phyloP scores from a whole-genome alignment of 352 stramenopile species.

The Aphanomyces astaci region DNA sequence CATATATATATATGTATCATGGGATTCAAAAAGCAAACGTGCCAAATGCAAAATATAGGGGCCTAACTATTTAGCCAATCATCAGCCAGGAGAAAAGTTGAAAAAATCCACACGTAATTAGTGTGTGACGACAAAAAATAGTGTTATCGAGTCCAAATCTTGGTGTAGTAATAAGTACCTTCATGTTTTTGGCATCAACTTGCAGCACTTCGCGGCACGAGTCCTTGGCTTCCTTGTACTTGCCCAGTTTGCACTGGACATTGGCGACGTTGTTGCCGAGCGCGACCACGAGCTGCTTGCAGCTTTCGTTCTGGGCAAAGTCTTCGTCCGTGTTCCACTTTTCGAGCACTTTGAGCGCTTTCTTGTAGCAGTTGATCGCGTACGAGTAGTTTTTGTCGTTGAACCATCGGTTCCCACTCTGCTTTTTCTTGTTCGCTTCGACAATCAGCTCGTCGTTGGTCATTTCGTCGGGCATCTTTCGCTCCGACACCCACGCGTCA shows the following conservation, averaged over 20 bases:
- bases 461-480: constrained; percentile 40
- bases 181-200: constrained; percentile 61
- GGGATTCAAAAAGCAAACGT: no score
- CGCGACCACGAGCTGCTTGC: constrained; percentile 66
- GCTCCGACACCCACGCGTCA: constrained; percentile 19
- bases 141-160: no score
- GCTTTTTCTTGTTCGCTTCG: constrained; percentile 76
- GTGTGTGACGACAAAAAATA: no score
- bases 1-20: no score
- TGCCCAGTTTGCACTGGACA: constrained; percentile 64
- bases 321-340: constrained; percentile 53
- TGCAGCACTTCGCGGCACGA: constrained; percentile 74
- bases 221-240: constrained; percentile 66
- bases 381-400: constrained; percentile 78
- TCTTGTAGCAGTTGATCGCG: constrained; percentile 76
- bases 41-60: no score
- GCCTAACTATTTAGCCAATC: no score
- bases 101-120: no score
- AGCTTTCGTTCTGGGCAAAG: constrained; percentile 31
- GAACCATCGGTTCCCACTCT: constrained; percentile 75
- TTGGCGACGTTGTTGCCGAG: constrained; percentile 80
- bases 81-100: no score
- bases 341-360: constrained; percentile 71
- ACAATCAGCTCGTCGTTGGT: constrained; percentile 58
- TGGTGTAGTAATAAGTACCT: no score